These are phyloP conservation scores for Jaminaea rosea DNA, from an alignment of 1,284 basidiomycete species.

Conservation along the genomic window DNA sequence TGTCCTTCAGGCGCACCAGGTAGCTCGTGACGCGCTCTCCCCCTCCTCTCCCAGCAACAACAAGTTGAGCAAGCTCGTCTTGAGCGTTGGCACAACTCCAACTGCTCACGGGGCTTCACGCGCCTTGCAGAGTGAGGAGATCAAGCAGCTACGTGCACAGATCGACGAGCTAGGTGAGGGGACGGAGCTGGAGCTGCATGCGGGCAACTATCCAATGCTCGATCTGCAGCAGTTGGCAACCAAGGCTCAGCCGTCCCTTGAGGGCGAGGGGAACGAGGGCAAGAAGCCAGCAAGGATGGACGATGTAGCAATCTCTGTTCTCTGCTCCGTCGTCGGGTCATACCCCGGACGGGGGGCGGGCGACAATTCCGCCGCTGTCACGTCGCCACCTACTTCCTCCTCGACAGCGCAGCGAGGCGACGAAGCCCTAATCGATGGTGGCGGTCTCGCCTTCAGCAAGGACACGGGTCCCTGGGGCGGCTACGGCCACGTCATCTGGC, in stretches of 20 bases:
- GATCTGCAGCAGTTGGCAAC: constrained; percentile 77
- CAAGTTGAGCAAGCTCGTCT: too few relatives aligned
- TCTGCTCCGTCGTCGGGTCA: constrained; percentile 64
- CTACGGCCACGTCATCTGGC: constrained; percentile 57
- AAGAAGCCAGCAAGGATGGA: constrained; percentile 14
- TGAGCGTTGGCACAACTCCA: constrained; percentile 77
- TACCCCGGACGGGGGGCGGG: constrained; percentile 54
- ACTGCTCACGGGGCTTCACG: constrained; percentile 65
- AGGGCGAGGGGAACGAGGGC: too few relatives aligned
- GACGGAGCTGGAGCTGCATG: constrained; percentile 35
- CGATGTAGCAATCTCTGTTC: constrained; percentile 61
- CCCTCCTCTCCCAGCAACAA: constrained; percentile 21
- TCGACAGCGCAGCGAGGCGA: constrained; percentile 4
- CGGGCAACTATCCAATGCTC: constrained; percentile 71
- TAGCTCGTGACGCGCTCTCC: constrained; percentile 54
- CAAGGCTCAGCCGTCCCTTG: constrained; percentile 4
- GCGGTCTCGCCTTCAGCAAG: constrained; percentile 43
- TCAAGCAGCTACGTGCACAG: constrained; percentile 38
- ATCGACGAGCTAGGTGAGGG: constrained; percentile 19
- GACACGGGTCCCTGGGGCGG: constrained; percentile 65
- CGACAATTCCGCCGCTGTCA: not conserved
- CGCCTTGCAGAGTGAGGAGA: constrained; percentile 48
- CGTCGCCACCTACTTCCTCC: not conserved
- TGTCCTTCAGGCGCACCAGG: constrained; percentile 60
- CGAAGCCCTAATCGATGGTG: constrained; percentile 6